Conservation (phyloP, 2,329 filamentous ascomycete species). For the Microdochium trichocladiopsis region DNA sequence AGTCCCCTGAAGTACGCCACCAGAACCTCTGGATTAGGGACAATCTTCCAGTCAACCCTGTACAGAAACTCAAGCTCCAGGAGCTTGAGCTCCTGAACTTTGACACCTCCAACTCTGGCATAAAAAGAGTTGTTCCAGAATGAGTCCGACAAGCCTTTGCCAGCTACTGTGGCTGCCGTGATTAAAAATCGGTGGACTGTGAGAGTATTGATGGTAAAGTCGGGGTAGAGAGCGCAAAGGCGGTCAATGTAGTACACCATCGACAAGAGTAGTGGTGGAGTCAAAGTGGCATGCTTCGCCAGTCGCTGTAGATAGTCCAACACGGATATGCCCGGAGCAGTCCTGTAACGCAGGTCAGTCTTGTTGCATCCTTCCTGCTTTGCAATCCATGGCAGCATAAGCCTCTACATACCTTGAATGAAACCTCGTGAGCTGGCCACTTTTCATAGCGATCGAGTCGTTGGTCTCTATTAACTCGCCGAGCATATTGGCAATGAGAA, state of each 20-base stretch:
- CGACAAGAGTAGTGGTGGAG: slow-evolving; percentile 87
- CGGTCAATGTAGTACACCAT: slow-evolving; percentile 99
- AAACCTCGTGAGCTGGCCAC: slow-evolving; percentile 84
- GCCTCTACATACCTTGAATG: slow-evolving; percentile 65
- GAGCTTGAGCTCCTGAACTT: slow-evolving; percentile 80
- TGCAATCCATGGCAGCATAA: neutral
- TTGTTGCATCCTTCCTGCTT: neutral
- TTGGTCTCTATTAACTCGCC: slow-evolving; percentile 92
- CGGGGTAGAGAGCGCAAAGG: slow-evolving; percentile 82
- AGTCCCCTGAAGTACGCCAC: slow-evolving; percentile 90
- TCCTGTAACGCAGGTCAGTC: slow-evolving; percentile 26
- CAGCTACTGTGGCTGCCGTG: slow-evolving; percentile 88
- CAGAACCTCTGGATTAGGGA: slow-evolving; percentile 87
- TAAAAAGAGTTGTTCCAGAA: slow-evolving; percentile 99
- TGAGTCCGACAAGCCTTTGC: slow-evolving; percentile 90
- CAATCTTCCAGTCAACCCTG: slow-evolving; percentile 91
- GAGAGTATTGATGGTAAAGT: slow-evolving; percentile 92
- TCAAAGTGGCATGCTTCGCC: slow-evolving; percentile 88
- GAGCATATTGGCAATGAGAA: slow-evolving; percentile 90
- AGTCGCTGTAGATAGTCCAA: slow-evolving; percentile 88
- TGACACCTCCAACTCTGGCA: slow-evolving; percentile 86
- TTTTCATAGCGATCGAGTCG: slow-evolving; percentile 76
- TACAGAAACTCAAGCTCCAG: slow-evolving; percentile 91
- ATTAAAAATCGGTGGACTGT: slow-evolving; percentile 98
- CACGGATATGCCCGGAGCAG: slow-evolving; percentile 84